Evolutionary conservation across 2,329 filamentous ascomycete species (phyloP), one percentile per base, ranked within the genome.

Genomic region (Endoconidiophora laricicola): DNA sequence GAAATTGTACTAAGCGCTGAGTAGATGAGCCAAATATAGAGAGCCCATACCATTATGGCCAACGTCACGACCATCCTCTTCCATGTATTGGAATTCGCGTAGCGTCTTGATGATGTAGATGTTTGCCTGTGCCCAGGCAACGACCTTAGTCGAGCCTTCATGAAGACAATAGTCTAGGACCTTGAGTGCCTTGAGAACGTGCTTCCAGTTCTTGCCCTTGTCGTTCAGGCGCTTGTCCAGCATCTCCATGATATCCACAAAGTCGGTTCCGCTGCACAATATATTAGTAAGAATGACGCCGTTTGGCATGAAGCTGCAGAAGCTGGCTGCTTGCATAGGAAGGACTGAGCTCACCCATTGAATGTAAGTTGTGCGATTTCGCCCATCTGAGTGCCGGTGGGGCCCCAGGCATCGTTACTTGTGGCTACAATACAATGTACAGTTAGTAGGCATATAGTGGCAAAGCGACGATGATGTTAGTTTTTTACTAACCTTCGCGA

Each of bases 221-320:
- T 98, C 91, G 60, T 98, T 98, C 61, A 98, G 71, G 58, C 91
- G 83, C 72, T 96, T 96, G 68, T 98, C 91, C 57, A 98, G 73
- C 86, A 98, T 98, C 65, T 98, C 91, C 82, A 98, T 94, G 60
- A 98, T 95, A 64, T 98, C 90, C 70, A 94, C 94, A 69, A 98
- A 98, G 65, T 96, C 91, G 66, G 83, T 90, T 36, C 87, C 88
- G 62, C 90, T 94, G 56, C 40, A 39, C 40, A 36, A 33, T 42
- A 24, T 46, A 37, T 39, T 22, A 52, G 26, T 10, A 50, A 41
- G 20, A 36, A 29, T 47, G 9, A 6, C 12, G 9, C 14, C 20
- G 12, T 16, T 16, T 48, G 33, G 3, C 16, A 18, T 18, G 16
- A 18, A 18, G 16, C 16, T 18, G 16, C 16, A 18, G 16, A 18